phyloP scores from a whole-genome alignment of 139 green algal genomes.

The Volvox reticuliferus region DNA sequence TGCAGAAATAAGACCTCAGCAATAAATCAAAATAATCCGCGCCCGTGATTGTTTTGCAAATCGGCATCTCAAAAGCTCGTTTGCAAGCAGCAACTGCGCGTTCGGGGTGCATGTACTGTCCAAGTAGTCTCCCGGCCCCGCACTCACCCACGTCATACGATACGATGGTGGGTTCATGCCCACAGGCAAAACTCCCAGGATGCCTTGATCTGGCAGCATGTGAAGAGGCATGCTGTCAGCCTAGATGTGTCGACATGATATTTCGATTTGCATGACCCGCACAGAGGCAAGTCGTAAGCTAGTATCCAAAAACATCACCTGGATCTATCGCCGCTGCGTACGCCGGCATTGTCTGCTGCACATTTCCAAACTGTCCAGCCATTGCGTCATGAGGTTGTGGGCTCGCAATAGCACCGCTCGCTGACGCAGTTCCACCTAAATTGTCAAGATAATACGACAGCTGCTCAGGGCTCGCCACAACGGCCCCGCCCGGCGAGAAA shows the following conservation, averaged over 20 bases:
- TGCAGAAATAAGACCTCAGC: too few relatives aligned
- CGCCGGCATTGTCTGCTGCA: neutral
- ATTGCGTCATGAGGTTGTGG: neutral
- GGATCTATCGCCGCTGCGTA: neutral
- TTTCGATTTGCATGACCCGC: too few relatives aligned
- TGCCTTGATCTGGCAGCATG: constrained; percentile 32
- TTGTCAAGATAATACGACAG: constrained; percentile 52
- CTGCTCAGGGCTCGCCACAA: constrained; percentile 62
- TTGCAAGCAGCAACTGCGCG: too few relatives aligned
- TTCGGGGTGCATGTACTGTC: too few relatives aligned
- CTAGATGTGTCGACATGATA: too few relatives aligned
- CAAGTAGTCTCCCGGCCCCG: too few relatives aligned
- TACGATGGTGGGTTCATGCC: constrained; percentile 38
- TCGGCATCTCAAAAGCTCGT: too few relatives aligned
- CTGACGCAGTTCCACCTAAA: constrained; percentile 10
- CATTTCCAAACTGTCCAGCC: neutral
- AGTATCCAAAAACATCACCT: too few relatives aligned
- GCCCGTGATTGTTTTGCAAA: too few relatives aligned
- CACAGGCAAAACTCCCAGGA: constrained; percentile 5
- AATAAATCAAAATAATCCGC: too few relatives aligned
- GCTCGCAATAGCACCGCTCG: neutral
- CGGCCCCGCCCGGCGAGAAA: constrained; percentile 19
- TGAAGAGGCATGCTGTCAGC: too few relatives aligned
- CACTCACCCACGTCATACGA: constrained; percentile 49
- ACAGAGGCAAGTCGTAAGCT: neutral